These are phyloP conservation scores for Quercus parvula DNA, from an alignment of 306 rosid species.

Conservation along the genomic window DNA sequence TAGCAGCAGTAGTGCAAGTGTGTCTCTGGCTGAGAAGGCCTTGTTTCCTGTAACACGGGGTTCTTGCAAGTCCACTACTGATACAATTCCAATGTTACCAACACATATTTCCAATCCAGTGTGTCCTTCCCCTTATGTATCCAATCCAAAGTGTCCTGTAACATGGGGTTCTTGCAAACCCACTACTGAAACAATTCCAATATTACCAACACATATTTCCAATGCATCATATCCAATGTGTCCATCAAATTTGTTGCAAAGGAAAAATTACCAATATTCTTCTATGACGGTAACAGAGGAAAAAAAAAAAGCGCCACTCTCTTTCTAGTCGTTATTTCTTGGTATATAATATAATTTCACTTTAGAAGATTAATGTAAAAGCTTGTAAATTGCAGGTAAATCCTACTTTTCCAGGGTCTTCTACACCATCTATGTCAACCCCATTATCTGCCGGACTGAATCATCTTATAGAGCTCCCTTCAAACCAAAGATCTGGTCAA, in stretches of 20 bases:
- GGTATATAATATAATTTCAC: background rate
- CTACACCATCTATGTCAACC: constrained; percentile 14
- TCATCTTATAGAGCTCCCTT: constrained; percentile 67
- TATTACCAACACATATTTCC: constrained; percentile 19
- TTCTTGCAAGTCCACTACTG: constrained; percentile 20
- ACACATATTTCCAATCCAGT: constrained; percentile 16
- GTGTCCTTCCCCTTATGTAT: constrained; percentile 19
- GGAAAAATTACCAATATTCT: constrained; percentile 17
- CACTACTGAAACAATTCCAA: constrained; percentile 15
- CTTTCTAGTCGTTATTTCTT: background rate
- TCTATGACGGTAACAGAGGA: constrained; percentile 25
- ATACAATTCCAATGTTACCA: constrained; percentile 15
- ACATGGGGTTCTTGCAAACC: constrained; percentile 14
- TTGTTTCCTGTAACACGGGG: constrained; percentile 13
- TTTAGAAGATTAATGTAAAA: too few relatives aligned
- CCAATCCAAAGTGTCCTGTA: background rate
- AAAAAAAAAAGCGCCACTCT: too few relatives aligned
- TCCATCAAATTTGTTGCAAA: constrained; percentile 21
- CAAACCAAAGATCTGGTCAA: constrained; percentile 55
- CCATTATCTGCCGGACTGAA: constrained; percentile 25
- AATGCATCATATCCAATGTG: constrained; percentile 5
- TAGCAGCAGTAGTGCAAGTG: background rate
- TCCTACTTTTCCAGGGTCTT: constrained; percentile 25
- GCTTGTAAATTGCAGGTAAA: constrained; percentile 33
- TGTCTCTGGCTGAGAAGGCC: constrained; percentile 20